Conservation (phyloP, 352 stramenopile genomes). For the Albugo candida region DNA sequence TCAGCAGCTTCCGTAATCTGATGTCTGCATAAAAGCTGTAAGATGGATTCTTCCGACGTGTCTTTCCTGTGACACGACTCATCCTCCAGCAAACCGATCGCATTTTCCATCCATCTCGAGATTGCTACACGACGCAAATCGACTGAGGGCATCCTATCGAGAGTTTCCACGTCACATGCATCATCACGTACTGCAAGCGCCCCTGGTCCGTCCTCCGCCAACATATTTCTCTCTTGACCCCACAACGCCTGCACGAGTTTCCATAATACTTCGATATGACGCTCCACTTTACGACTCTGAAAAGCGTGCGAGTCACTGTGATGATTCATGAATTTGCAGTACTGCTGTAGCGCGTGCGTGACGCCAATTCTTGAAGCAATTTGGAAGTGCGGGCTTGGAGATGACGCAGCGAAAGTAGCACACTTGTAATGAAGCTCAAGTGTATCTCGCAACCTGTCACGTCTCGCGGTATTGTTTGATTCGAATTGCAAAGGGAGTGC, state of each 20-base stretch:
- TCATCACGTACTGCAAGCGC: constrained; percentile 38
- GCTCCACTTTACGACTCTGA: background rate
- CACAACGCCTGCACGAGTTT: constrained; percentile 52
- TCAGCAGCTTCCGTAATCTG: constrained; percentile 33
- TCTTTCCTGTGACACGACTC: background rate
- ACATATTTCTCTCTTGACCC: constrained; percentile 41
- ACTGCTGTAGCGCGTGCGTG: constrained; percentile 39
- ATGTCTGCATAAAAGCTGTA: constrained; percentile 18
- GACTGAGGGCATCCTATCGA: constrained; percentile 43
- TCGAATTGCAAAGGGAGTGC: constrained; percentile 16
- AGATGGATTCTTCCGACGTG: background rate
- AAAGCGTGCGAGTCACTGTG: no score
- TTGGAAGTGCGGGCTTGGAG: no score
- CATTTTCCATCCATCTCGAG: constrained; percentile 53
- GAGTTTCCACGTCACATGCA: constrained; percentile 31
- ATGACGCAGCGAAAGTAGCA: background rate
- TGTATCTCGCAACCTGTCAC: background rate
- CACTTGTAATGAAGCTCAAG: constrained; percentile 41
- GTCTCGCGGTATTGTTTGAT: no score
- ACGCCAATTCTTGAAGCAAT: constrained; percentile 9
- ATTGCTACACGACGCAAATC: constrained; percentile 52
- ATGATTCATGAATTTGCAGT: constrained; percentile 22
- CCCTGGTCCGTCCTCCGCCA: constrained; percentile 5
- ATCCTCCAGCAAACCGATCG: constrained; percentile 1
- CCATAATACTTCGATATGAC: constrained; percentile 24